Conservation (phyloP, 495 filamentous ascomycete species). For the Penicillium samsonianum region DNA sequence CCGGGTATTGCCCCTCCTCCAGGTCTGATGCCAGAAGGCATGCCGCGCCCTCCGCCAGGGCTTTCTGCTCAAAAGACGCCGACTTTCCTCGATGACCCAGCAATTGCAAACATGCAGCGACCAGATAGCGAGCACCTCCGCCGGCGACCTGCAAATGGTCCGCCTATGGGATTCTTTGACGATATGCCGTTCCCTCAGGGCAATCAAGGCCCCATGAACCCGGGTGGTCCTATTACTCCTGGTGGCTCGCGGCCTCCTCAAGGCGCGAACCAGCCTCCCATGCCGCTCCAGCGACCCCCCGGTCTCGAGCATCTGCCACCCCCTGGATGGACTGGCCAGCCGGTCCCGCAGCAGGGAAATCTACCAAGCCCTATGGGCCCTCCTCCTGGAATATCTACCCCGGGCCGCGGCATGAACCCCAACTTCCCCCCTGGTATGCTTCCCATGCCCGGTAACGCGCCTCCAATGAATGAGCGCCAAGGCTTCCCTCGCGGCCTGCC, state of each 20-base stretch:
- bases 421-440: constrained; percentile 49
- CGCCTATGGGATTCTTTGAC: constrained; percentile 50
- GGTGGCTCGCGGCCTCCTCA: constrained; percentile 38
- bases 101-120: constrained; percentile 50
- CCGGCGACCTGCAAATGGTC: constrained; percentile 41
- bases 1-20: constrained; percentile 37
- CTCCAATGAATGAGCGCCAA: constrained; percentile 41
- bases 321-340: constrained; percentile 43
- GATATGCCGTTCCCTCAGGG: constrained; percentile 43
- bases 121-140: constrained; percentile 47
- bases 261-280: constrained; percentile 37
- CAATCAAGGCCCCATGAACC: constrained; percentile 41
- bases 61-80: constrained; percentile 41
- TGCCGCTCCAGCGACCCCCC: constrained; percentile 50
- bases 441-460: constrained; percentile 43
- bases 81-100: constrained; percentile 48
- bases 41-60: constrained; percentile 50
- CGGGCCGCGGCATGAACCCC: constrained; percentile 42
- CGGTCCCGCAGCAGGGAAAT: constrained; percentile 41
- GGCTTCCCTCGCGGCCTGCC: constrained; percentile 46
- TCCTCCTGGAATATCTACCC: constrained; percentile 48
- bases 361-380: constrained; percentile 45
- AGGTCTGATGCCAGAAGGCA: constrained; percentile 47
- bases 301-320: constrained; percentile 51
- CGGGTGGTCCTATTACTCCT: no score